Base-by-base conservation (phyloP, 345 rosid genomes). In the Heritiera fomes region DNA sequence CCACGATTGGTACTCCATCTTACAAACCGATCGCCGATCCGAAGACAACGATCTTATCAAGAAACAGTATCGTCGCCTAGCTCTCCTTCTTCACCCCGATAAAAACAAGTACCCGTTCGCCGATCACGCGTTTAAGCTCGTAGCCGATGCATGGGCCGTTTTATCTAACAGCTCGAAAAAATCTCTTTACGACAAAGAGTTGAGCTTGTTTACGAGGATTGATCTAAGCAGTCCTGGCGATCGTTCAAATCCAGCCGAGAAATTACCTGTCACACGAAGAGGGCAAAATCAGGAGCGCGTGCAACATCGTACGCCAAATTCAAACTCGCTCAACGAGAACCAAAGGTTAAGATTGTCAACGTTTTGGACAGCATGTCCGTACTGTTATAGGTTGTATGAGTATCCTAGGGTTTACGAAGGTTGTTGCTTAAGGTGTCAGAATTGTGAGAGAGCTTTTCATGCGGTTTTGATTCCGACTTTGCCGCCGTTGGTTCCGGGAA, bases 291-390 rank as follows among this genome's bases (percentile, higher is more conserved):
- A 58, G 68, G 30, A 23, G 49, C 50, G 18, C 60, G 20, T 32
- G 23, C 60, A 72, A 32, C 60, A 8, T 6, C 56, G 18, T 5
- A 60, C 5, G 8, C 77, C 77, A n/a, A 74, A 53, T 53, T 23
- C 77, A 4, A 81, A 55, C 41, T 12, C 58, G 58, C 73, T 6
- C 5, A 20, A 55, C 3, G 74, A 23, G 62, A 71, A 71, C 34
- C 85, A 68, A 71, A 77, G 80, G 47, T 78, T 83, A 66, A 87
- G 82, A 70, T 62, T 85, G 75, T 52, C 85, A 2, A 90, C 92
- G 67, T 96, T 96, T 85, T 96, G 98, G 99, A 94, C 98, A 23
- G 89, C 92, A 3, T 96, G 99, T 47, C 99, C 98, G 0, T 94
- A 92, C 80, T 96, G 99, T 78, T 94, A 89, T 64, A 73, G 87